Evolutionary conservation across 208 protist species (phyloP).

Genomic region (Wallacemonas collosoma): DNA sequence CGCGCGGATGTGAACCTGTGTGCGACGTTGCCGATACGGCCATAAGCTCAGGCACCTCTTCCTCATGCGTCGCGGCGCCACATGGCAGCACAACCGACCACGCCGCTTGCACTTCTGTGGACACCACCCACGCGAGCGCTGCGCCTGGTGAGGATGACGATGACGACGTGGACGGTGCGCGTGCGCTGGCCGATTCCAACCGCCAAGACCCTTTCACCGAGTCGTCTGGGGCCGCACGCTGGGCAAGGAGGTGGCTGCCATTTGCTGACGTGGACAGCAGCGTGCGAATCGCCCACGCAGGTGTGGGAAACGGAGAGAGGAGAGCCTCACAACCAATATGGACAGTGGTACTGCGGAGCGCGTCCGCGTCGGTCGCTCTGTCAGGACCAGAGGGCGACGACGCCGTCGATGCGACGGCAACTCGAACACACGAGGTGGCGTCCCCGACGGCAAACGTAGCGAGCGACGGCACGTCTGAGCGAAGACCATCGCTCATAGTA

Average conservation of each 20-base stretch:
- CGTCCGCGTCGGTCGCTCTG: neutral
- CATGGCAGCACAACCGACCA: slow-evolving; percentile 32
- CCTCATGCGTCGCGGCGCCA: slow-evolving; percentile 7
- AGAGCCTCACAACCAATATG: neutral
- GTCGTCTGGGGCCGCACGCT: slow-evolving; percentile 3
- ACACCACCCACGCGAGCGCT: slow-evolving; percentile 27
- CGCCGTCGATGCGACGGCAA: neutral
- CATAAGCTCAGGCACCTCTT: slow-evolving; percentile 13
- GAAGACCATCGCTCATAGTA: neutral
- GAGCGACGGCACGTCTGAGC: neutral
- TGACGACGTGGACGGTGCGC: neutral
- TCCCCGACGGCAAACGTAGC: slow-evolving; percentile 19
- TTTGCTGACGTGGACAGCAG: slow-evolving; percentile 3
- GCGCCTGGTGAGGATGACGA: neutral
- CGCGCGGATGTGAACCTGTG: neutral
- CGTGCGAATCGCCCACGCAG: neutral
- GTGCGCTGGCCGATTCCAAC: neutral
- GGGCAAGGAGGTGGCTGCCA: slow-evolving; percentile 4
- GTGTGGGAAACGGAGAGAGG: neutral
- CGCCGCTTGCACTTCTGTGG: slow-evolving; percentile 19
- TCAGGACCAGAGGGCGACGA: neutral
- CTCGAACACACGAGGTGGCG: slow-evolving; percentile 15
- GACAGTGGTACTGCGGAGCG: neutral
- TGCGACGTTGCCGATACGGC: neutral
- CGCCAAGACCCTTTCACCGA: neutral